phyloP scores from a whole-genome alignment of 2,329 filamentous ascomycete genomes.

The Aspergillus persii region DNA sequence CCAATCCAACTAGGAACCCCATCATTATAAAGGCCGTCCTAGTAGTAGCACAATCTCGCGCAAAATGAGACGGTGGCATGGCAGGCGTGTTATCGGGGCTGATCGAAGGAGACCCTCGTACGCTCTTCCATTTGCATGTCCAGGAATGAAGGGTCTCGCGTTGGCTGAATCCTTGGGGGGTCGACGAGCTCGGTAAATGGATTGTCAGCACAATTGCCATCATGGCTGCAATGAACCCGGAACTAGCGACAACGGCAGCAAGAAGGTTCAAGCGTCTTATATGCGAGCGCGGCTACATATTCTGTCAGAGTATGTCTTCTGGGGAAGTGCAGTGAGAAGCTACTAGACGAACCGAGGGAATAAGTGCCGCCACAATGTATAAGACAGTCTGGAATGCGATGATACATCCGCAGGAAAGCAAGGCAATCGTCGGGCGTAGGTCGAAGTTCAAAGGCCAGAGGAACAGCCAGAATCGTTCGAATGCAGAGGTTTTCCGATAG shows the following conservation, averaged over 20 bases:
- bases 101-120: constrained; percentile 12
- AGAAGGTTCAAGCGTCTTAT: constrained; percentile 35
- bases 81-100: constrained; percentile 13
- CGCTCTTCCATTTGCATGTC: constrained; percentile 41
- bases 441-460: constrained; percentile 46
- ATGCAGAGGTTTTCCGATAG: constrained; percentile 38
- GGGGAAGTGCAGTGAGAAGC: background rate
- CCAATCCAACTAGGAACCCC: constrained; percentile 33
- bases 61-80: constrained; percentile 35
- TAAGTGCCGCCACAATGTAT: constrained; percentile 32
- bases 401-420: constrained; percentile 38
- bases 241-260: constrained; percentile 31
- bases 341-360: constrained; percentile 35
- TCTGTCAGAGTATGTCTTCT: background rate
- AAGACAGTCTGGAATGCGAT: constrained; percentile 31
- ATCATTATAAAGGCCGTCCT: constrained; percentile 37
- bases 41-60: constrained; percentile 37
- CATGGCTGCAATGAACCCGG: constrained; percentile 37
- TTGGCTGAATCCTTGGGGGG: constrained; percentile 27
- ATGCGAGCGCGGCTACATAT: constrained; percentile 33
- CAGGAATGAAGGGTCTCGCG: constrained; percentile 41
- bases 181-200: constrained; percentile 30
- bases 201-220: constrained; percentile 33
- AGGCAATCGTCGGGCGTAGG: constrained; percentile 37
- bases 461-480: constrained; percentile 31